These are phyloP conservation scores for Trichosporon asahii DNA, from an alignment of 1,284 basidiomycete genomes.

Conservation along the genomic window DNA sequence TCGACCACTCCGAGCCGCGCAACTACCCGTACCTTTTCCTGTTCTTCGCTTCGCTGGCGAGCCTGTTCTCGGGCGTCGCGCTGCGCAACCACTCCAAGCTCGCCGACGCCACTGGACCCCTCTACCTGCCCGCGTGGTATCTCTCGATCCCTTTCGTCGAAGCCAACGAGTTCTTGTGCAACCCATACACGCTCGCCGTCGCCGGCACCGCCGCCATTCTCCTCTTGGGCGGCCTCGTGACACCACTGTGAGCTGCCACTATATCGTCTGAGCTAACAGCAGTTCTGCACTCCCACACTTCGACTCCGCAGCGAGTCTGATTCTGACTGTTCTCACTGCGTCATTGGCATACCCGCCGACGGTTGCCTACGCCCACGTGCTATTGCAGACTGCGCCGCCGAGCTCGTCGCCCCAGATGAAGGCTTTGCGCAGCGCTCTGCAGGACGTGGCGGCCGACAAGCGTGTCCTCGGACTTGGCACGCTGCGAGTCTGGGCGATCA, in stretches of 20 bases:
- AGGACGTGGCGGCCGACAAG: slow-evolving; percentile 60
- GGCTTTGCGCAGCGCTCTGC: slow-evolving; percentile 69
- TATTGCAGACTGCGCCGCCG: slow-evolving; percentile 78
- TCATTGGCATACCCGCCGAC: slow-evolving; percentile 76
- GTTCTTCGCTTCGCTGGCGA: slow-evolving; percentile 54
- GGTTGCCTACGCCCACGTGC: slow-evolving; percentile 70
- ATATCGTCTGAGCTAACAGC: neutral
- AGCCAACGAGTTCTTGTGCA: slow-evolving; percentile 39
- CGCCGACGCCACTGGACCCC: slow-evolving; percentile 54
- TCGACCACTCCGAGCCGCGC: slow-evolving; percentile 24
- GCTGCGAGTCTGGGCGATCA: slow-evolving; percentile 41
- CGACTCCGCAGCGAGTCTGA: slow-evolving; percentile 70
- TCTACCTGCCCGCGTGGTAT: slow-evolving; percentile 37
- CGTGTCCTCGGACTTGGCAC: slow-evolving; percentile 41
- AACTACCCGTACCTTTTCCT: slow-evolving; percentile 61
- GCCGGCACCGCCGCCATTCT: slow-evolving; percentile 50
- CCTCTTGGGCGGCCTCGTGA: slow-evolving; percentile 40
- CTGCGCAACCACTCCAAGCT: slow-evolving; percentile 68
- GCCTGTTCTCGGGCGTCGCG: slow-evolving; percentile 55
- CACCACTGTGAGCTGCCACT: slow-evolving; percentile 55
- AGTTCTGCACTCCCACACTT: slow-evolving; percentile 58
- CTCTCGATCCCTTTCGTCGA: slow-evolving; percentile 24
- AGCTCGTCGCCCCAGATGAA: slow-evolving; percentile 67
- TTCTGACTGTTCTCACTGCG: slow-evolving; percentile 72
- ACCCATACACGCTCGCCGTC: slow-evolving; percentile 55